These are phyloP conservation scores for Scytalidium lignicola DNA, from an alignment of 2,329 filamentous ascomycete genomes.

Conservation along the genomic window DNA sequence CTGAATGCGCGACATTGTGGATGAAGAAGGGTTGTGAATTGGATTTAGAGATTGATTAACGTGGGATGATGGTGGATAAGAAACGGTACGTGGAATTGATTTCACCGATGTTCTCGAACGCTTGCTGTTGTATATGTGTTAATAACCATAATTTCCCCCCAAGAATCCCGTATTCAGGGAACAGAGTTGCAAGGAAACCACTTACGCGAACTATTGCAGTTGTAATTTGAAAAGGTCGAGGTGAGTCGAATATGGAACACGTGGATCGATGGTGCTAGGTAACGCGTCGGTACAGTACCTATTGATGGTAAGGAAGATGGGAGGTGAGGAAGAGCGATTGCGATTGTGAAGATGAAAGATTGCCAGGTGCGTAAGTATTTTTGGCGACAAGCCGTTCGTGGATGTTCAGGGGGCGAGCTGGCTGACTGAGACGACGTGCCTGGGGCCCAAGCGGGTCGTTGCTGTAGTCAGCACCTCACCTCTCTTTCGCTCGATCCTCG, in stretches of 20 bases:
- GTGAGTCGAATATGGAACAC: background rate
- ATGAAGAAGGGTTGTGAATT: background rate
- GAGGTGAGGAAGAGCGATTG: background rate
- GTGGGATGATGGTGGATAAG: background rate
- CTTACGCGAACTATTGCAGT: background rate
- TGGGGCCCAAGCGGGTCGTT: too few relatives aligned
- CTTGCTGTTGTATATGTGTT: too few relatives aligned
- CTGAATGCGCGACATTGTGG: constrained; percentile 76
- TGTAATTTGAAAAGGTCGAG: background rate
- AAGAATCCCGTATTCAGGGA: background rate
- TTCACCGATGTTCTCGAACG: too few relatives aligned
- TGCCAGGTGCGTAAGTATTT: background rate
- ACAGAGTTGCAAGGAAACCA: background rate
- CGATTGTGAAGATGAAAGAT: background rate
- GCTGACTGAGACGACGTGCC: too few relatives aligned
- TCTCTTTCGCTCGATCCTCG: too few relatives aligned
- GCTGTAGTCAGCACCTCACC: too few relatives aligned
- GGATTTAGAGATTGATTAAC: background rate
- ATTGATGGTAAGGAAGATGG: background rate
- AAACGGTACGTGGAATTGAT: background rate
- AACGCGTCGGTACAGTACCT: background rate
- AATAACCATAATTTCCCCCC: background rate
- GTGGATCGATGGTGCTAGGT: background rate
- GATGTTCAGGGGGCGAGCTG: background rate
- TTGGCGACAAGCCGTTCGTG: background rate